Percentiles rank a stretch among this genome's conserved stretches.
Conservation (phyloP, 108 stramenopile genomes). For the Cyclotella distinguenda region DNA sequence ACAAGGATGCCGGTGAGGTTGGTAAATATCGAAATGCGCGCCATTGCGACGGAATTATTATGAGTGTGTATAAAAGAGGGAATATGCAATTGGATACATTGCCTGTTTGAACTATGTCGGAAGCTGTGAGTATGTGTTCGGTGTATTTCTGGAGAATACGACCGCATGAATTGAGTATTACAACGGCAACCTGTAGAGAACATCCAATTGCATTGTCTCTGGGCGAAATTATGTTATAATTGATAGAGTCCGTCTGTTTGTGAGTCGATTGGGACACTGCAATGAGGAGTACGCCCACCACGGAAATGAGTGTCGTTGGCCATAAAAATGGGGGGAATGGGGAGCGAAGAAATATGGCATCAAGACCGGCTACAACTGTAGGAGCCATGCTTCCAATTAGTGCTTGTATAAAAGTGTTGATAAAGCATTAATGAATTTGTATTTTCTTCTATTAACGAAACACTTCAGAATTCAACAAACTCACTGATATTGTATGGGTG, state of each 20-base stretch:
- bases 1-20: slow-evolving; percentile 2
- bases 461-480: slow-evolving; percentile 2
- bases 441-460: too few relatives aligned
- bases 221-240: neutral
- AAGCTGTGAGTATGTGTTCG: slow-evolving; percentile 17
- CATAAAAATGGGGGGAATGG: slow-evolving; percentile 20
- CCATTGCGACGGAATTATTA: slow-evolving; percentile 14
- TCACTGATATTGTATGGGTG: slow-evolving; percentile 33
- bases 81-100: slow-evolving; percentile 23
- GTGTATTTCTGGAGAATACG: slow-evolving; percentile 19
- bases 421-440: too few relatives aligned
- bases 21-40: slow-evolving; percentile 11
- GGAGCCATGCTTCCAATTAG: slow-evolving; percentile 22
- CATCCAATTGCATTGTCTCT: slow-evolving; percentile 19
- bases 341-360: slow-evolving; percentile 12
- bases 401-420: neutral
- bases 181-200: slow-evolving; percentile 10
- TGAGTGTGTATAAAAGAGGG: slow-evolving; percentile 12
- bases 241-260: neutral
- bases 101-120: slow-evolving; percentile 25
- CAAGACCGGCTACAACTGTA: slow-evolving; percentile 8
- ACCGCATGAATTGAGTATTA: slow-evolving; percentile 2
- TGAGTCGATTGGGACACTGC: slow-evolving; percentile 18
- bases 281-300: slow-evolving; percentile 6
- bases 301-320: slow-evolving; percentile 7